These are phyloP conservation scores for Russula emetica DNA, from an alignment of 768 basidiomycete genomes.

Conservation along the genomic window DNA sequence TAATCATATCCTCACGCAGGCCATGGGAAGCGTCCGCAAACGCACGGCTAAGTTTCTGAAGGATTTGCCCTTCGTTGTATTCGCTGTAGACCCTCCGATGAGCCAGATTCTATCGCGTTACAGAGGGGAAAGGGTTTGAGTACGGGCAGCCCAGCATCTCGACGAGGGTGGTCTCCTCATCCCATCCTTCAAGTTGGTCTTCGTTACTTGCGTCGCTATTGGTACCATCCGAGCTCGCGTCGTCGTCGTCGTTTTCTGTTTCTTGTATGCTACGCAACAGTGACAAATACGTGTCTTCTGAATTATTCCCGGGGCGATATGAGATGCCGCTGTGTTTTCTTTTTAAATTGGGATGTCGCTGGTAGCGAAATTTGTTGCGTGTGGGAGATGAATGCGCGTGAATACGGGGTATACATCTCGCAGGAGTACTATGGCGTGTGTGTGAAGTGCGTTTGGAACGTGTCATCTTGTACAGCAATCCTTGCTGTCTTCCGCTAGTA, in stretches of 20 bases:
- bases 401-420: neutral
- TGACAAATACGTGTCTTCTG: conserved; percentile 10
- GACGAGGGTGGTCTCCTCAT: conserved; percentile 13
- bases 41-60: conserved; percentile 4
- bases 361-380: neutral
- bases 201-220: neutral
- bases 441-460: conserved; percentile 3
- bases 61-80: conserved; percentile 1
- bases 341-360: conserved; percentile 2
- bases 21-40: conserved; percentile 15
- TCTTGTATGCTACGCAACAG: neutral
- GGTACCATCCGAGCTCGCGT: neutral
- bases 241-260: neutral
- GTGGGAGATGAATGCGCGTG: conserved; percentile 10
- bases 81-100: neutral
- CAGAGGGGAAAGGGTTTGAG: neutral
- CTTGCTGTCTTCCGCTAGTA: no score
- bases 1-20: conserved; percentile 4
- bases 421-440: neutral
- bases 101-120: neutral
- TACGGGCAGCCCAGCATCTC: conserved; percentile 19
- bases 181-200: conserved; percentile 4
- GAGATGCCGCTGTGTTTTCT: neutral
- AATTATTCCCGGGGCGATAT: neutral
- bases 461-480: conserved; percentile 2